Percentiles rank a stretch among this genome's conserved stretches.
Conservation (phyloP, 805 yeast species). For the Torulaspora quercuum region DNA sequence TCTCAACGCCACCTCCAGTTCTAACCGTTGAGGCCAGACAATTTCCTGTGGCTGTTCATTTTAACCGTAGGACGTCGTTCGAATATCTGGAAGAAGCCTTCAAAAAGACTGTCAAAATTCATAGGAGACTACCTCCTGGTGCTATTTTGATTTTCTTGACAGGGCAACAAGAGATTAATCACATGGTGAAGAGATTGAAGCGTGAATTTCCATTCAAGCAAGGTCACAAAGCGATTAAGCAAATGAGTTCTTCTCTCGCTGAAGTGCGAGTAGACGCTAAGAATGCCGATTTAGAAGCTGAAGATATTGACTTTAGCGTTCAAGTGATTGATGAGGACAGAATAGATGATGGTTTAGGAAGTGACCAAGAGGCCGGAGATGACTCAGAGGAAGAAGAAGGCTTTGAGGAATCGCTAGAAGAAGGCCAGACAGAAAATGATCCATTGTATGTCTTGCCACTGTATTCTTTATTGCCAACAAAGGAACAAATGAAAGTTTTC, state of each 20-base stretch:
- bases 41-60: slow-evolving; percentile 88
- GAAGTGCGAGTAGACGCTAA: slow-evolving; percentile 52
- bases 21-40: slow-evolving; percentile 89
- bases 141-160: slow-evolving; percentile 89
- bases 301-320: slow-evolving; percentile 76
- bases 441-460: slow-evolving; percentile 89
- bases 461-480: slow-evolving; percentile 89
- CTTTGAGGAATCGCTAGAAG: slow-evolving; percentile 65
- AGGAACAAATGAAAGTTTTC: slow-evolving; percentile 91
- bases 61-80: slow-evolving; percentile 71
- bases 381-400: slow-evolving; percentile 50
- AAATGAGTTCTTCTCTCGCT: slow-evolving; percentile 37
- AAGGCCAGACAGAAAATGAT: slow-evolving; percentile 65
- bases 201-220: slow-evolving; percentile 58
- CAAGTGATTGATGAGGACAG: slow-evolving; percentile 35
- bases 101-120: slow-evolving; percentile 82
- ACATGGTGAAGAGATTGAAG: slow-evolving; percentile 65
- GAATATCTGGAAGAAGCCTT: slow-evolving; percentile 86
- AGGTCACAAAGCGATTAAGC: slow-evolving; percentile 17
- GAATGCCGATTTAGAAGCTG: slow-evolving; percentile 74
- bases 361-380: slow-evolving; percentile 39
- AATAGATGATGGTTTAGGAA: slow-evolving; percentile 34
- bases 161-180: slow-evolving; percentile 87
- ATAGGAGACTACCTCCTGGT: slow-evolving; percentile 82
- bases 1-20: slow-evolving; percentile 76